A percentile compares a stretch with the other conserved stretches of the same genome.
Conservation (phyloP, 164 flowering plant species). For the Magnolia changhungtana region DNA sequence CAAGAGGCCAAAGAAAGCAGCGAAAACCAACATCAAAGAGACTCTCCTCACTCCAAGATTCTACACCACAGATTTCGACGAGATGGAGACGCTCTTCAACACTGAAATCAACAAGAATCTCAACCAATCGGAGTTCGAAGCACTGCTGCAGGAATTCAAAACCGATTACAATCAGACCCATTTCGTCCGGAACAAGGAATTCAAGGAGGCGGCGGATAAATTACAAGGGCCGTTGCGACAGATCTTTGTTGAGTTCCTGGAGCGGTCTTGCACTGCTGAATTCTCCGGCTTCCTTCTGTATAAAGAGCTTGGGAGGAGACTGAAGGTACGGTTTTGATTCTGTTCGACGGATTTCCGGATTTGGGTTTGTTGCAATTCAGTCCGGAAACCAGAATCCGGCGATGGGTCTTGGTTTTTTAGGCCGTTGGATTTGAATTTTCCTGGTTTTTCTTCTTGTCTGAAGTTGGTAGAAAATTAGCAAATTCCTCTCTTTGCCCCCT, state of each 20-base stretch:
- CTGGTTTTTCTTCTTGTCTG: not conserved
- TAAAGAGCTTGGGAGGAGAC: conserved; percentile 97
- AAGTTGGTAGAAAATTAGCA: not conserved
- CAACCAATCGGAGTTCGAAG: conserved; percentile 77
- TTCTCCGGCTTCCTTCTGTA: conserved; percentile 96
- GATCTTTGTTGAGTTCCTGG: conserved; percentile 94
- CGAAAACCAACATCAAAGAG: conserved; percentile 61
- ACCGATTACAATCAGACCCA: conserved; percentile 98
- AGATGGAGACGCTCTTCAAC: conserved; percentile 95
- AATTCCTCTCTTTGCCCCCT: not conserved
- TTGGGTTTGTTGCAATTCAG: not conserved
- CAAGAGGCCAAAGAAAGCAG: conserved; percentile 34
- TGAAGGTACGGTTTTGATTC: conserved; percentile 53
- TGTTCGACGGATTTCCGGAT: not conserved
- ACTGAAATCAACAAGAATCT: conserved; percentile 86
- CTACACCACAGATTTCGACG: conserved; percentile 97
- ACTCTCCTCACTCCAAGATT: conserved; percentile 88
- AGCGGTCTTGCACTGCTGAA: conserved; percentile 98
- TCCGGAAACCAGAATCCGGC: not conserved
- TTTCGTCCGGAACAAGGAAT: conserved; percentile 92
- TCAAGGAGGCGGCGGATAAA: conserved; percentile 94
- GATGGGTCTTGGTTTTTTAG: not conserved
- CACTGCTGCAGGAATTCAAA: conserved; percentile 89
- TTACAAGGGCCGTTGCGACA: conserved; percentile 79
- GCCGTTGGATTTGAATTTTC: too few relatives aligned